phyloP scores from a whole-genome alignment of 2,329 filamentous ascomycete species.

The Pseudogymnoascus sp. region DNA sequence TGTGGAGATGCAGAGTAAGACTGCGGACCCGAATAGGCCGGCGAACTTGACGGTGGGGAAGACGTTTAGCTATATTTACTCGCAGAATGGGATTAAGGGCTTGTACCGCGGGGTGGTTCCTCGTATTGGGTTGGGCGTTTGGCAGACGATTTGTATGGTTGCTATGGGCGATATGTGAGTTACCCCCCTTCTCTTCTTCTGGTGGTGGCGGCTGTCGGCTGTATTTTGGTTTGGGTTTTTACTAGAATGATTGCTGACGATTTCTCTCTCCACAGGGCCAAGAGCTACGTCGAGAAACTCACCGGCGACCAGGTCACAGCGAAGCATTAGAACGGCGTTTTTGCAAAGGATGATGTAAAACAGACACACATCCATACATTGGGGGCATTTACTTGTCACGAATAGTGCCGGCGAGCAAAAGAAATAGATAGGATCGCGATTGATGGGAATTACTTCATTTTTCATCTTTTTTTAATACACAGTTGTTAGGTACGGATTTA shows the following conservation, averaged over 20 bases:
- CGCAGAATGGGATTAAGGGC: slow-evolving; percentile 78
- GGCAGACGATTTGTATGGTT: slow-evolving; percentile 99
- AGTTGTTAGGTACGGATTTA: too few species aligned
- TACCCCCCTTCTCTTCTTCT: too few species aligned
- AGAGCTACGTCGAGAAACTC: slow-evolving; percentile 58
- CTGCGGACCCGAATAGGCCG: slow-evolving; percentile 89
- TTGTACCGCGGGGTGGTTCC: slow-evolving; percentile 93
- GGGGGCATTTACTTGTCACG: neutral
- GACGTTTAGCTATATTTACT: slow-evolving; percentile 80
- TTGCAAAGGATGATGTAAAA: neutral
- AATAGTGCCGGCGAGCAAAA: neutral
- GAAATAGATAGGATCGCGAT: neutral
- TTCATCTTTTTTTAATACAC: too few species aligned
- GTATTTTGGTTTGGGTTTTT: too few species aligned
- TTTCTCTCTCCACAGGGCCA: too few species aligned
- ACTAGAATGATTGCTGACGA: too few species aligned
- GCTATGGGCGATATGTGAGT: slow-evolving; percentile 94
- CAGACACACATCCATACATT: neutral
- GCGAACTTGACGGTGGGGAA: slow-evolving; percentile 98
- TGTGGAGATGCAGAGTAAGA: slow-evolving; percentile 99
- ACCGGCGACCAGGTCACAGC: slow-evolving; percentile 57
- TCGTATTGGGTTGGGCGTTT: slow-evolving; percentile 89
- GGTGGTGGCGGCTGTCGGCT: too few species aligned
- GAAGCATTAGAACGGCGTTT: slow-evolving; percentile 49
- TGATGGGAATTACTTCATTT: neutral